A percentile compares a stretch with the other conserved stretches of the same genome.
phyloP scores from a whole-genome alignment of 805 yeast genomes.

The Sporopachydermia lactativora region DNA sequence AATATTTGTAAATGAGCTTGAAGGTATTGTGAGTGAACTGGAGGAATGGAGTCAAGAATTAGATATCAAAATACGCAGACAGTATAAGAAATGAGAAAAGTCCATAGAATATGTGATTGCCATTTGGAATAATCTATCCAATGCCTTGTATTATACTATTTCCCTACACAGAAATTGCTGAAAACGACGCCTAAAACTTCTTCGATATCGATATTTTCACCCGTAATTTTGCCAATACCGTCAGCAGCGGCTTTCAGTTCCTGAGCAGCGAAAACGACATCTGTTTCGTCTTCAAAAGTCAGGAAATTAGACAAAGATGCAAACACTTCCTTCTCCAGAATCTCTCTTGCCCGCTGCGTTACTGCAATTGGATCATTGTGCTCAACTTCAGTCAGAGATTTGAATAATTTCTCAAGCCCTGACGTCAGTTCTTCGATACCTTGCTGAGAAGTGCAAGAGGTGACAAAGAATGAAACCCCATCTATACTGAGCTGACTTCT shows the following conservation, averaged over 20 bases:
- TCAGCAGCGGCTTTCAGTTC: constrained; percentile 59
- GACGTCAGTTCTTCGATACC: constrained; percentile 41
- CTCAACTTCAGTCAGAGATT: constrained; percentile 32
- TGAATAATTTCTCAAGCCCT: constrained; percentile 31
- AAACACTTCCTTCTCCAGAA: constrained; percentile 61
- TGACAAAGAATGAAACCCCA: constrained; percentile 8
- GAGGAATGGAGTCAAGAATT: constrained; percentile 49
- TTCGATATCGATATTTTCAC: constrained; percentile 77
- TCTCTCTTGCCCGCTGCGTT: constrained; percentile 63
- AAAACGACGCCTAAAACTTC: constrained; percentile 87
- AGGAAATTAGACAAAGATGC: constrained; percentile 34
- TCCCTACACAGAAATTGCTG: constrained; percentile 88
- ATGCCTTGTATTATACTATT: constrained; percentile 27
- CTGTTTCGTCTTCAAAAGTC: constrained; percentile 32
- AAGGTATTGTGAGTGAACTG: constrained; percentile 36
- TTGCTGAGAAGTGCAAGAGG: constrained; percentile 46
- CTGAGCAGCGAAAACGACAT: constrained; percentile 71
- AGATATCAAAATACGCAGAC: constrained; percentile 24
- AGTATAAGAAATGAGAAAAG: constrained; percentile 4
- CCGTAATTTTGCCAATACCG: constrained; percentile 88
- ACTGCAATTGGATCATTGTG: constrained; percentile 53
- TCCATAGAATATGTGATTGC: too few relatives aligned
- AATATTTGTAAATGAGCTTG: constrained; percentile 23
- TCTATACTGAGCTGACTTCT: too few relatives aligned
- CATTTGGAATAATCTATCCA: too few relatives aligned